Percentiles rank a stretch among this genome's conserved stretches.
phyloP scores from a whole-genome alignment of 176 grass and related monocot genomes.

The Canna indica region DNA sequence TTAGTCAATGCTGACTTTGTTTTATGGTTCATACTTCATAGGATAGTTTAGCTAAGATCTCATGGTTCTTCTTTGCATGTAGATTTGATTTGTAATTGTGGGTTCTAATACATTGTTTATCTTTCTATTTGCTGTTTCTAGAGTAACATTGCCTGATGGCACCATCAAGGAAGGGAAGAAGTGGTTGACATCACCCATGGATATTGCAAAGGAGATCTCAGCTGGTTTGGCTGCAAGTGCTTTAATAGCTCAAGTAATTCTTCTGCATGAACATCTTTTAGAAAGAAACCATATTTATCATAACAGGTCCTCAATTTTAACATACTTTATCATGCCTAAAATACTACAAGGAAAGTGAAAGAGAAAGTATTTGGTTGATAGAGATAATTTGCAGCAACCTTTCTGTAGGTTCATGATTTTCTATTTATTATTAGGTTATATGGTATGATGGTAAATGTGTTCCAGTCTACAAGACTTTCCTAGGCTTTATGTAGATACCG shows the following conservation, averaged over 20 bases:
- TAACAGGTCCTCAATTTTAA: neutral
- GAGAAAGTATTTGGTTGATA: no score
- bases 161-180: conserved; percentile 71
- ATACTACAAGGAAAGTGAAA: no score
- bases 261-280: neutral
- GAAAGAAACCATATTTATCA: neutral
- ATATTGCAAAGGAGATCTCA: conserved; percentile 79
- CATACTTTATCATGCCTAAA: no score
- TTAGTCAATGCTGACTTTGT: neutral
- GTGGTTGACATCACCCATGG: conserved; percentile 76
- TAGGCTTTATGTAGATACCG: no score
- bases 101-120: neutral
- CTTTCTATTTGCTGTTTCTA: conserved; percentile 16
- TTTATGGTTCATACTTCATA: conserved; percentile 8
- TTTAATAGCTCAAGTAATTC: conserved; percentile 72
- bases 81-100: neutral
- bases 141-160: conserved; percentile 67
- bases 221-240: conserved; percentile 62
- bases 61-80: neutral
- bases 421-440: no score
- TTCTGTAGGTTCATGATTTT: no score
- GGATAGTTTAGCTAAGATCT: neutral
- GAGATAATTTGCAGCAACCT: no score
- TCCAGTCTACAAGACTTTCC: no score
- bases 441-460: no score